Evolutionary conservation across 2,329 filamentous ascomycete species (phyloP), one percentile per base, ranked within the genome.

Genomic region (Hymenoscyphus repandus): DNA sequence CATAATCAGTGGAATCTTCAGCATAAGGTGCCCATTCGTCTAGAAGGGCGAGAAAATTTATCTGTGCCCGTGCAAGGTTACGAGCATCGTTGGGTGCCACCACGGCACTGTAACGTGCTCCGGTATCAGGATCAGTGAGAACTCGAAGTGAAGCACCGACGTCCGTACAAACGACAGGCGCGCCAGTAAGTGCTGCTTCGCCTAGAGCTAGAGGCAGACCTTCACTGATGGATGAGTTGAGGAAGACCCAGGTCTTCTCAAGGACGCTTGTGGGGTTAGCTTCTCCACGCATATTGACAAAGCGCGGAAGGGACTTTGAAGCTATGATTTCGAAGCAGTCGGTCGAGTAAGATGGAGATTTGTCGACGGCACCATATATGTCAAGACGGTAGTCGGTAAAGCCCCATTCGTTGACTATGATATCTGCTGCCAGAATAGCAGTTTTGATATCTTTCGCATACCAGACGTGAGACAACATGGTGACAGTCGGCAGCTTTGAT

Each of bases 351-450:
- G 77, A 74, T 0, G 80, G 80, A 20, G 80, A 74, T 54, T 81
- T 80, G 64, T 84, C 81, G 49, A 82, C 77, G 15, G 79, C 79
- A 10, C 81, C 81, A 59, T 84, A 85, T 15, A 85, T 77, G 51
- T 81, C 74, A 1, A 85, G 73, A 47, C 75, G 72, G 64, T 84
- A 85, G 52, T 84, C 80, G 38, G 72, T 75, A 65, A 85, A 83
- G n/a, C 80, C 80, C 73, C 77, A 84, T 58, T 80, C 74, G 61
- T 85, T 83, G 56, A 83, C 75, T 54, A 85, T 83, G 54, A 85
- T 76, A 58, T 85, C 80, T 1, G 81, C 80, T 6, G 81, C 79
- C 5, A 83, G 69, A 20, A 85, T 73, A 3, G 81, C 80, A 2
- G 75, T 83, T 64, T 83, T 83, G 65, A 85, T 81, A 54, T 84